Percentiles rank a stretch among this genome's conserved stretches.
Evolutionary conservation across 768 basidiomycete species (phyloP).

Genomic region (Agrocybe praecox): DNA sequence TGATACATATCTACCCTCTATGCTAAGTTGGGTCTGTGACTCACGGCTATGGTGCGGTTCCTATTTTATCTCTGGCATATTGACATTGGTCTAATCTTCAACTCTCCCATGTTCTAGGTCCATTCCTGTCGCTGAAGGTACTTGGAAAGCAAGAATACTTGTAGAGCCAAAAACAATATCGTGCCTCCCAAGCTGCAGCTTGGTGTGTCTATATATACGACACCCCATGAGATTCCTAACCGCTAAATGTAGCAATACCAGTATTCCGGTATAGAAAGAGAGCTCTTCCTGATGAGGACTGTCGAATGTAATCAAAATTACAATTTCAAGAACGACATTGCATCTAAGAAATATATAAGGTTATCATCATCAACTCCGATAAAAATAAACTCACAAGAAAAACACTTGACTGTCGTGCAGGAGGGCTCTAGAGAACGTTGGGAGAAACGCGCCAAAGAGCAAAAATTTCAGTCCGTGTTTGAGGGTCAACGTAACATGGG

Average conservation of each 20-base stretch:
- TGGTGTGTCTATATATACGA: constrained; percentile 3
- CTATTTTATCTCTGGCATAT: too few relatives aligned
- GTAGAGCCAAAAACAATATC: neutral
- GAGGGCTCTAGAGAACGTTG: constrained; percentile 25
- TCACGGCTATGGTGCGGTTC: too few relatives aligned
- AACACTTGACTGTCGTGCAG: constrained; percentile 32
- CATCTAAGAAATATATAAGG: neutral
- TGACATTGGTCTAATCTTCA: too few relatives aligned
- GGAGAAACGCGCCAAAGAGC: constrained; percentile 25
- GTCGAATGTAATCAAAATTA: neutral
- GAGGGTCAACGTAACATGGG: constrained; percentile 1
- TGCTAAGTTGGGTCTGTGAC: too few relatives aligned
- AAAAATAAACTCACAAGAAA: constrained; percentile 27
- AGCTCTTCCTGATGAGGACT: neutral
- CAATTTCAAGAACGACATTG: constrained; percentile 6
- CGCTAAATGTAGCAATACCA: constrained; percentile 1
- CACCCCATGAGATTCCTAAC: constrained; percentile 8
- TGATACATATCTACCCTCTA: too few relatives aligned
- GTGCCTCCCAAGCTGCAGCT: neutral
- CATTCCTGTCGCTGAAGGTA: too few relatives aligned
- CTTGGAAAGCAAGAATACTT: too few relatives aligned
- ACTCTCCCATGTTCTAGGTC: too few relatives aligned
- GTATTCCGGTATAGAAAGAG: neutral
- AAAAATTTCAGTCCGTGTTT: constrained; percentile 7
- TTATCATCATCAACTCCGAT: neutral